Base-by-base conservation (phyloP, 2,329 filamentous ascomycete genomes). In the Akanthomyces dipterigenus region DNA sequence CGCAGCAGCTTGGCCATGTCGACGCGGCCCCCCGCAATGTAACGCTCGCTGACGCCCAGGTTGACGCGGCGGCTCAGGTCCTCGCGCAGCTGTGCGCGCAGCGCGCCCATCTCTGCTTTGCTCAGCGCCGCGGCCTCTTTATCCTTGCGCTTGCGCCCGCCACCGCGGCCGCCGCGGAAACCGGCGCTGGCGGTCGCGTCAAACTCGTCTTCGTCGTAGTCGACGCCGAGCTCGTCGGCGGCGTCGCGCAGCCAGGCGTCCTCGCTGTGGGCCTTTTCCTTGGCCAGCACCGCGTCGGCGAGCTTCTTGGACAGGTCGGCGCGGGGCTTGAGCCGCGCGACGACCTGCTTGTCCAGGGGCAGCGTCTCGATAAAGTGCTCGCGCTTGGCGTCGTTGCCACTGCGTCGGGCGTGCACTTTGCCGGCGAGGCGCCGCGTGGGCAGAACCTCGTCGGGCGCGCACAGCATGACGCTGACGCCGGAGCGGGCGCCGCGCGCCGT, bases 181-280 rank as follows among this genome's bases (percentile, higher is more conserved):
- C 86, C 84, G 8, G 80, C 81, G 43, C 81, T 75, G 66, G 87
- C 88, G 62, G 92, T 88, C 46, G 91, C 89, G 38, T 95, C 91
- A 65, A 89, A 89, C 64, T 96, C 88, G 50, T 96, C 91, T 40
- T 96, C 92, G 70, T 98, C 92, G 71, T 96, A 96, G 57, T 97
- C 93, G 0, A 98, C 90, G 1, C 95, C 95, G 0, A 99, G 80
- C 65, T 98, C 93, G 62, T 97, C 92, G 0, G 95, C 95, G 0
- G 92, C 93, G 53, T 84, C 85, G 48, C 86, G 85, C 67, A 98
- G 79, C 86, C 93, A 95, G 61, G 91, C 86, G 66, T 96, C 90
- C 67, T 96, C 90, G 68, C 89, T 88, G 60, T 85, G 85, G 11
- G 88, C 86, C 75, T 93, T 96, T 71, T 96, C 91, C 76, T 96